A percentile compares a stretch with the other conserved stretches of the same genome.
These are phyloP conservation scores for Coemansia sp. DNA, from an alignment of 192 early-diverging fungal species.

Conservation along the genomic window DNA sequence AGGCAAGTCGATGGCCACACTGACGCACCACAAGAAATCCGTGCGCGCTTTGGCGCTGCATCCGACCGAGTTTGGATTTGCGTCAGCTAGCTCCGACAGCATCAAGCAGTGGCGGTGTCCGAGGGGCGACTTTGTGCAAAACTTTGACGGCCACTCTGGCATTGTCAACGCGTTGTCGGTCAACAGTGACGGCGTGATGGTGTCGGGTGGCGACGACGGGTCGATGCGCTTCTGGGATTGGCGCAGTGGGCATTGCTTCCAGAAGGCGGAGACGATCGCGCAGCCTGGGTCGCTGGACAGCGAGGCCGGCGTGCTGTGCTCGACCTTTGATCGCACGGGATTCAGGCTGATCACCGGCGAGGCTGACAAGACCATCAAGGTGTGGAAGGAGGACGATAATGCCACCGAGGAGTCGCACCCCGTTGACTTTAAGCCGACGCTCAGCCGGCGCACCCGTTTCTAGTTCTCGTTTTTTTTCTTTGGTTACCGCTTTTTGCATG, in stretches of 20 bases:
- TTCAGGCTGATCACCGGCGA: slow-evolving; percentile 95
- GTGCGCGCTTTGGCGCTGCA: slow-evolving; percentile 90
- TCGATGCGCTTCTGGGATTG: slow-evolving; percentile 98
- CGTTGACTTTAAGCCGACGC: slow-evolving; percentile 36
- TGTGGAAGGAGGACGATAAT: slow-evolving; percentile 53
- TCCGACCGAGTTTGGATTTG: slow-evolving; percentile 93
- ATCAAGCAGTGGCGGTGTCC: slow-evolving; percentile 99
- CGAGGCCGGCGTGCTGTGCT: slow-evolving; percentile 94
- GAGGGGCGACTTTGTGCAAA: slow-evolving; percentile 91
- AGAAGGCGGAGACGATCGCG: slow-evolving; percentile 76
- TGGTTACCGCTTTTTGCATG: too few species aligned
- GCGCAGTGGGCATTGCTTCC: slow-evolving; percentile 94
- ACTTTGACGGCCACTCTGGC: slow-evolving; percentile 78
- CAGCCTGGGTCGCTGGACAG: slow-evolving; percentile 96
- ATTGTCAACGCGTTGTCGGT: slow-evolving; percentile 89
- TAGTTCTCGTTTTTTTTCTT: too few species aligned
- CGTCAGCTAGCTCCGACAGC: slow-evolving; percentile 80
- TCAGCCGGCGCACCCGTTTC: slow-evolving; percentile 34
- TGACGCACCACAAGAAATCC: slow-evolving; percentile 98
- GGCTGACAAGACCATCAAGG: slow-evolving; percentile 99
- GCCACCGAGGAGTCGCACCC: slow-evolving; percentile 52
- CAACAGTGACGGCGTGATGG: slow-evolving; percentile 90
- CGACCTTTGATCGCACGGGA: slow-evolving; percentile 93
- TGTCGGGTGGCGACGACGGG: slow-evolving; percentile 96
- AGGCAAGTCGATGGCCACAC: slow-evolving; percentile 86